Conservation (phyloP, 495 filamentous ascomycete genomes). For the Xylaria nigripes region DNA sequence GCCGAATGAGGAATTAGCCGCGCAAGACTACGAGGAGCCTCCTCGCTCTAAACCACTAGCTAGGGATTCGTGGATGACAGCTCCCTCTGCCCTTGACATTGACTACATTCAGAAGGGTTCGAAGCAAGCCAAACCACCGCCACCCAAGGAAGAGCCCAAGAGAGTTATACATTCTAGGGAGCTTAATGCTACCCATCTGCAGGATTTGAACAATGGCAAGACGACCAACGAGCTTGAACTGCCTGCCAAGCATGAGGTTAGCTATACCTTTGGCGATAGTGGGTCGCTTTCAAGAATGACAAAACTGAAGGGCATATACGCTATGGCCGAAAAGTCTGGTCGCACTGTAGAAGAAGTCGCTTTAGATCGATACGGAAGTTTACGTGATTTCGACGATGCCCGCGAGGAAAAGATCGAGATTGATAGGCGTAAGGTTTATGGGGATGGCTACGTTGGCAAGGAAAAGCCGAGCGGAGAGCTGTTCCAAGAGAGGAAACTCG, state of each 20-base stretch:
- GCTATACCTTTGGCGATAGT: constrained; percentile 82
- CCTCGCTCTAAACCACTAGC: constrained; percentile 16
- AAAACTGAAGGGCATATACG: constrained; percentile 79
- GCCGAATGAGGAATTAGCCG: constrained; percentile 36
- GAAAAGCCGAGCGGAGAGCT: constrained; percentile 84
- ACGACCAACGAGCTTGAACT: constrained; percentile 36
- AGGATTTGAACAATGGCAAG: constrained; percentile 43
- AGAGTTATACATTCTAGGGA: constrained; percentile 76
- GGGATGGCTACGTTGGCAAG: constrained; percentile 77
- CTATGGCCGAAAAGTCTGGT: constrained; percentile 64
- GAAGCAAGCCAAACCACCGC: constrained; percentile 37
- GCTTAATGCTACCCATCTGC: constrained; percentile 60
- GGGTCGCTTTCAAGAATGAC: constrained; percentile 95
- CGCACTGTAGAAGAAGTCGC: constrained; percentile 71
- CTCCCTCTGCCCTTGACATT: constrained; percentile 69
- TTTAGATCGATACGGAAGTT: constrained; percentile 66
- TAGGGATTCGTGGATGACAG: constrained; percentile 92
- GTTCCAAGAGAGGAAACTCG: constrained; percentile 55
- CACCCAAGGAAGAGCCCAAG: constrained; percentile 58
- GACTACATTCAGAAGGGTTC: constrained; percentile 71
- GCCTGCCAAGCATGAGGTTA: constrained; percentile 54
- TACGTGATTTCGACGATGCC: constrained; percentile 85
- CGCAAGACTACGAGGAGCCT: constrained; percentile 14
- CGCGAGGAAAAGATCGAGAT: constrained; percentile 92
- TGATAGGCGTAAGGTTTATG: constrained; percentile 76